A percentile compares a stretch with the other conserved stretches of the same genome.
Conservation (phyloP, 352 stramenopile species). For the Phytophthora capsici region DNA sequence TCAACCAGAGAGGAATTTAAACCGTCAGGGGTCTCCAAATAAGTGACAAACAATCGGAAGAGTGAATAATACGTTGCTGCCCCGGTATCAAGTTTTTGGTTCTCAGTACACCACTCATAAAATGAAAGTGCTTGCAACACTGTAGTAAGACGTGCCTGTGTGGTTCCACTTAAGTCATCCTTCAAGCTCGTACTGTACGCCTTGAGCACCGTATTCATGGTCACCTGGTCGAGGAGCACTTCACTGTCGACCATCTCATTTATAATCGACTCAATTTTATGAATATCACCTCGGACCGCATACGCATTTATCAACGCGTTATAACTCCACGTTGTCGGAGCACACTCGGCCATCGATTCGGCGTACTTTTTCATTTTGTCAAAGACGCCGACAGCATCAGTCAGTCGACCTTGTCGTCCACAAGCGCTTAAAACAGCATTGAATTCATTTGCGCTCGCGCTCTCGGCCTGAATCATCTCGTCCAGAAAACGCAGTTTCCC, state of each 20-base stretch:
- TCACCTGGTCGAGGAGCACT: conserved; percentile 44
- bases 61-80: conserved; percentile 56
- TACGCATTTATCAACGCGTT: conserved; percentile 60
- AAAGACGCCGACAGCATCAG: conserved; percentile 43
- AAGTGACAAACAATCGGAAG: conserved; percentile 59
- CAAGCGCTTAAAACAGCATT: conserved; percentile 49
- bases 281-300: conserved; percentile 37
- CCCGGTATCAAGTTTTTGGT: conserved; percentile 34
- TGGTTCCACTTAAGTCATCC: conserved; percentile 8
- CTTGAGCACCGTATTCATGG: conserved; percentile 66
- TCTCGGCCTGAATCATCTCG: conserved; percentile 33
- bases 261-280: conserved; percentile 38
- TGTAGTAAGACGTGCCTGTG: conserved; percentile 24
- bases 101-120: conserved; percentile 40
- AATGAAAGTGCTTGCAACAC: conserved; percentile 39
- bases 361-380: conserved; percentile 42
- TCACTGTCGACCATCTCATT: conserved; percentile 44
- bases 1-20: neutral
- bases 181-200: conserved; percentile 30
- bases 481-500: conserved; percentile 45
- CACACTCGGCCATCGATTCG: conserved; percentile 17
- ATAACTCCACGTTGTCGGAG: conserved; percentile 41
- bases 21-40: conserved; percentile 33
- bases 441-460: conserved; percentile 35
- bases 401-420: conserved; percentile 37